Percentiles rank a stretch among this genome's conserved stretches.
phyloP scores from a whole-genome alignment of 306 rosid genomes.

The barrel medic (Medicago truncatula) region DNA sequence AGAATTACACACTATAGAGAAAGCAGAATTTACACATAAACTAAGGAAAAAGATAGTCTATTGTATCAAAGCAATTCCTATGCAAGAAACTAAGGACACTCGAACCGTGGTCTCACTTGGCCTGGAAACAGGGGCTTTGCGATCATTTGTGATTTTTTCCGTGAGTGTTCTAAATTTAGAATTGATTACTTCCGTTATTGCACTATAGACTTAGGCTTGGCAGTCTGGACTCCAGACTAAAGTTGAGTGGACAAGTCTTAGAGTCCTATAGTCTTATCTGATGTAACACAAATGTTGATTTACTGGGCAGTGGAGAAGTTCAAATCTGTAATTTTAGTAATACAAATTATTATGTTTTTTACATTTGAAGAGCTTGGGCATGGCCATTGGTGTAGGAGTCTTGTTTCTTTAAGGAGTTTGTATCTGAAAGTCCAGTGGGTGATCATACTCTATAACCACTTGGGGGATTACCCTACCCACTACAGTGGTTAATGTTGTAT shows the following conservation, averaged over 20 bases:
- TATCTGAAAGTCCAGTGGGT: slow-evolving; percentile 19
- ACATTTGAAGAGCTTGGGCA: slow-evolving; percentile 14
- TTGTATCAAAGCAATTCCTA: neutral
- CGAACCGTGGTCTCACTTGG: neutral
- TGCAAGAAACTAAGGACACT: neutral
- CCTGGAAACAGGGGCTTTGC: neutral
- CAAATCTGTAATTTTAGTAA: slow-evolving; percentile 19
- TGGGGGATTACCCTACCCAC: neutral
- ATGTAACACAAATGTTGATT: slow-evolving; percentile 21
- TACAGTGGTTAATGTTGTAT: neutral
- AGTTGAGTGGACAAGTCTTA: slow-evolving; percentile 10
- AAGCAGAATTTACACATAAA: neutral
- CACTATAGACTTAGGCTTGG: neutral
- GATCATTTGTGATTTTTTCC: neutral
- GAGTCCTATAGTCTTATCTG: slow-evolving; percentile 5
- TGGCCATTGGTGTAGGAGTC: slow-evolving; percentile 7
- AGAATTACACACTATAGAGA: neutral
- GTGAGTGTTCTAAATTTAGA: neutral
- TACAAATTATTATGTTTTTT: neutral
- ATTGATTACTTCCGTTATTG: neutral
- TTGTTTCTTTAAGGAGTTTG: neutral
- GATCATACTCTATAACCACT: slow-evolving; percentile 6
- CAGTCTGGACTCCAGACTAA: neutral
- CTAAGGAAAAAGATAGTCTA: neutral
- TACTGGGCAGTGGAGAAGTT: slow-evolving; percentile 6